Evolutionary conservation across 257 asterid species (phyloP).

Genomic region (Sherardia arvensis): DNA sequence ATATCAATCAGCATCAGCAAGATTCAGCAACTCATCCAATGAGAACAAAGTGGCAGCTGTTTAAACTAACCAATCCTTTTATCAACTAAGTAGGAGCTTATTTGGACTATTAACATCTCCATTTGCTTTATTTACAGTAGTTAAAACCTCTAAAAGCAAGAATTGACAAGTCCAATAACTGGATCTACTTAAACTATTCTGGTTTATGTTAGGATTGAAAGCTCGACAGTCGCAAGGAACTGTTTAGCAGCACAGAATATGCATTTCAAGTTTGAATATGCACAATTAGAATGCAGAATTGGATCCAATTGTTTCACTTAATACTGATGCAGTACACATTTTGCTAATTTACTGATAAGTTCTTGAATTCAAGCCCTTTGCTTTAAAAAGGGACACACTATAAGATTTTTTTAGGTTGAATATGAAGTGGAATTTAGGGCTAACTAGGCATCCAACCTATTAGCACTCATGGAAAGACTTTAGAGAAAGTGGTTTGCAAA

Average conservation of each 20-base stretch:
- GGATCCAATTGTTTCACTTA: not conserved
- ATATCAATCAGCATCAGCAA: conserved; percentile 14
- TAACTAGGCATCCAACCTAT: conserved; percentile 11
- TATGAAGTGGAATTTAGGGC: conserved; percentile 5
- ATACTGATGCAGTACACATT: not conserved
- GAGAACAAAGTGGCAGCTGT: conserved; percentile 13
- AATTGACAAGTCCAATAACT: too few relatives aligned
- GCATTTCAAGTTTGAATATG: too few relatives aligned
- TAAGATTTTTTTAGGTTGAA: not conserved
- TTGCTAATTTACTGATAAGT: not conserved
- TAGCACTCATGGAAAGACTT: conserved; percentile 7
- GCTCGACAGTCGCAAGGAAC: too few relatives aligned
- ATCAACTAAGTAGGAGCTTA: not conserved
- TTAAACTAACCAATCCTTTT: not conserved
- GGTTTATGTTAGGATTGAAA: too few relatives aligned
- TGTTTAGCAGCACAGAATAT: too few relatives aligned
- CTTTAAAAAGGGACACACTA: not conserved
- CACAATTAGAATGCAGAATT: too few relatives aligned
- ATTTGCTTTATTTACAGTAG: not conserved
- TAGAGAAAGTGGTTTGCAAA: conserved; percentile 8
- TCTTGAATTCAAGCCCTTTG: too few relatives aligned
- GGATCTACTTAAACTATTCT: too few relatives aligned
- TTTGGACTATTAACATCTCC: conserved; percentile 5
- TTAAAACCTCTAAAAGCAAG: too few relatives aligned
- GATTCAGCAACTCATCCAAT: conserved; percentile 11